These are phyloP conservation scores for Pythium insidiosum DNA, from an alignment of 352 stramenopile genomes.

Conservation along the genomic window DNA sequence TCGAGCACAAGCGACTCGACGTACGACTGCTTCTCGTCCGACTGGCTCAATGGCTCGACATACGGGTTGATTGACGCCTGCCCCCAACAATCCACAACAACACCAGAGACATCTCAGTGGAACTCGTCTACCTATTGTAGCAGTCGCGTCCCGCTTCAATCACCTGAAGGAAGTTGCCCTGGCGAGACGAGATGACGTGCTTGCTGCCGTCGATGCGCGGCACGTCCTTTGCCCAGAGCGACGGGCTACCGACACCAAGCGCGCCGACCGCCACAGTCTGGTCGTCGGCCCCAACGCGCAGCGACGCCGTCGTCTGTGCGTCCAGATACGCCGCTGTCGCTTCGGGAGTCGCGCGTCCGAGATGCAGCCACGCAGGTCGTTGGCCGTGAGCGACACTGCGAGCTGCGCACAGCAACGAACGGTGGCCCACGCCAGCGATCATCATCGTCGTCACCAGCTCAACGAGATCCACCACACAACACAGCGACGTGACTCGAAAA, in stretches of 20 bases:
- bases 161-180: slow-evolving; percentile 60
- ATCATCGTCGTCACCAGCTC: slow-evolving; percentile 2
- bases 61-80: slow-evolving; percentile 46
- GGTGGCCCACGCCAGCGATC: background rate
- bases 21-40: slow-evolving; percentile 46
- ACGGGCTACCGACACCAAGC: slow-evolving; percentile 48
- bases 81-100: too few species aligned
- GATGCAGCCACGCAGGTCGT: slow-evolving; percentile 25
- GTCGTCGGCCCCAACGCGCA: slow-evolving; percentile 26
- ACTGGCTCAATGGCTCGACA: slow-evolving; percentile 7
- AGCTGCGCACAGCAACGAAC: background rate
- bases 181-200: slow-evolving; percentile 19
- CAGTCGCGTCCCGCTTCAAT: background rate
- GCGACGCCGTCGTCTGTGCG: slow-evolving; percentile 1
- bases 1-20: slow-evolving; percentile 60
- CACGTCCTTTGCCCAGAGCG: slow-evolving; percentile 63
- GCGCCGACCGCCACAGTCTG: slow-evolving; percentile 18
- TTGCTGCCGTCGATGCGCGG: slow-evolving; percentile 57
- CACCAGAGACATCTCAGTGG: background rate
- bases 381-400: slow-evolving; percentile 5
- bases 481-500: background rate
- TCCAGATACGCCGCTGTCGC: slow-evolving; percentile 37
- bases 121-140: background rate
- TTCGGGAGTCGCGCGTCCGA: slow-evolving; percentile 31
- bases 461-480: background rate